Evolutionary conservation across 441 rosid genomes (phyloP).

Genomic region (Corymbia calophylla): DNA sequence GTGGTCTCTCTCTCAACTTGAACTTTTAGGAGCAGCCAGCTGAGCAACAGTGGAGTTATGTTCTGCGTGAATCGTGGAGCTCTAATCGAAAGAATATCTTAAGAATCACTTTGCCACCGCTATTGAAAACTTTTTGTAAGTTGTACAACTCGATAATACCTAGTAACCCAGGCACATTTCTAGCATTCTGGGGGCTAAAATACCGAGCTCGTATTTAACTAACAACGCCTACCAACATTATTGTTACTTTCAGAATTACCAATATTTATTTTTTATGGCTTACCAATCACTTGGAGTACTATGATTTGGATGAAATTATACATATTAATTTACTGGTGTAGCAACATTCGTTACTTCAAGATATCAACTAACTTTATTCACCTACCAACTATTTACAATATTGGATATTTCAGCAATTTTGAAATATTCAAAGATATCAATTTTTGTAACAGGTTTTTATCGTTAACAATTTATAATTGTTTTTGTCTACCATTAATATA

Average conservation of each 20-base stretch:
- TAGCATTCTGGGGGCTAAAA: neutral
- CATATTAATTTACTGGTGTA: neutral
- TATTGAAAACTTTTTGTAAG: neutral
- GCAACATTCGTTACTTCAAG: neutral
- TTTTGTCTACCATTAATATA: too few species aligned
- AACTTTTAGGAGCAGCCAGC: neutral
- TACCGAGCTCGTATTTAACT: neutral
- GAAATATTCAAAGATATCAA: too few species aligned
- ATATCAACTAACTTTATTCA: neutral
- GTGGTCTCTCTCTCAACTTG: neutral
- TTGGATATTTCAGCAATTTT: too few species aligned
- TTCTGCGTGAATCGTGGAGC: neutral
- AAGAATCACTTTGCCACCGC: neutral
- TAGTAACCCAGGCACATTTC: neutral
- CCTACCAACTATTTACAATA: neutral
- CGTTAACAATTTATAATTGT: too few species aligned
- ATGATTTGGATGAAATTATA: neutral
- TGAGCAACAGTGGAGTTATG: neutral
- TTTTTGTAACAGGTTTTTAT: too few species aligned
- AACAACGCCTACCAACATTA: neutral
- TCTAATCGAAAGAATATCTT: neutral
- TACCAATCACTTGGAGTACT: neutral
- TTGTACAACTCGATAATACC: neutral
- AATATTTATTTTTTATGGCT: neutral
- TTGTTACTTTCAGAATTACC: neutral